Evolutionary conservation across 345 rosid species (phyloP).

Genomic region (Carallia pectinifolia): DNA sequence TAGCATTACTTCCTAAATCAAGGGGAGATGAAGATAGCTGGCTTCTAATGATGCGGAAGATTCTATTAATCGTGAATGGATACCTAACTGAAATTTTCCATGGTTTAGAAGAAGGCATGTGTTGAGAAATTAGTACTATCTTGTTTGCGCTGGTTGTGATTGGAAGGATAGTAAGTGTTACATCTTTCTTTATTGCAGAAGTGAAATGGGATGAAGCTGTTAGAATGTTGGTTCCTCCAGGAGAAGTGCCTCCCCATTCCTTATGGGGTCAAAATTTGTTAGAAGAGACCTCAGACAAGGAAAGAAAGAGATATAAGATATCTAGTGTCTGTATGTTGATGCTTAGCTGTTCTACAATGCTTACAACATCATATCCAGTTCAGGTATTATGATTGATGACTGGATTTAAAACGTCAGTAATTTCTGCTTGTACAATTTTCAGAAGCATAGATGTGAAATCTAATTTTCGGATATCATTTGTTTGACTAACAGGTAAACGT

Average conservation of each 20-base stretch:
- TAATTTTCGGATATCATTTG: constrained; percentile 10
- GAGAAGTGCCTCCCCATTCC: constrained; percentile 63
- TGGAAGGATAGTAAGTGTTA: constrained; percentile 5
- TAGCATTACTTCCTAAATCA: constrained; percentile 80
- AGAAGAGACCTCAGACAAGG: constrained; percentile 36
- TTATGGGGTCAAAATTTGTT: constrained; percentile 52
- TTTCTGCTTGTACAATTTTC: no score
- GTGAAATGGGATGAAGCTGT: constrained; percentile 54
- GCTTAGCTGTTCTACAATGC: constrained; percentile 62
- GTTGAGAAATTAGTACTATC: constrained; percentile 3
- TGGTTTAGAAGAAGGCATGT: constrained; percentile 84
- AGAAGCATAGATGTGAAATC: not conserved
- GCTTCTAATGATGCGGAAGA: constrained; percentile 68
- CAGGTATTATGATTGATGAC: constrained; percentile 46
- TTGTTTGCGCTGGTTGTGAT: constrained; percentile 11
- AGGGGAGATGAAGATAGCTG: constrained; percentile 80
- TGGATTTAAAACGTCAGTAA: no score
- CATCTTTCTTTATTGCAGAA: constrained; percentile 40
- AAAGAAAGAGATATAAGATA: constrained; percentile 46
- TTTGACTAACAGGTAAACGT: constrained; percentile 47
- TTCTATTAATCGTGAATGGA: constrained; percentile 54
- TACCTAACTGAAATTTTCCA: constrained; percentile 63
- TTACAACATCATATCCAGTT: constrained; percentile 58
- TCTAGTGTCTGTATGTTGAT: constrained; percentile 55
- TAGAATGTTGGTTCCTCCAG: constrained; percentile 64